Evolutionary conservation across 106 monocot genomes (phyloP), one percentile per base, ranked within the genome.

Genomic region (Platanthera guangdongensis): DNA sequence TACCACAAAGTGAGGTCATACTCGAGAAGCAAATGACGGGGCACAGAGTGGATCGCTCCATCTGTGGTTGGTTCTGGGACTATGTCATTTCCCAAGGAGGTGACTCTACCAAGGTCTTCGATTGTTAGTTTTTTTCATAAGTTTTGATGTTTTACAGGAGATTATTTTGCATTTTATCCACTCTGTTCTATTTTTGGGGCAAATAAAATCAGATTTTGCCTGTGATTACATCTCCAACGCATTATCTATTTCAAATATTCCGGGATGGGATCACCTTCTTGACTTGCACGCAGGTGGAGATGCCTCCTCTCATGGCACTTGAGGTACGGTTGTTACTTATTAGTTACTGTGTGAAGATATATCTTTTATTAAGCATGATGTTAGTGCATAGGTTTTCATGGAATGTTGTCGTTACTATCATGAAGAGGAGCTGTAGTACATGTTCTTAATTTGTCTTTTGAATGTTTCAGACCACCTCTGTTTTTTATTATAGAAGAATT

Each of bases 21-120:
- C 80, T 97, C 53, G 96, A 93, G 91, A 97, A 97, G 76, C 96
- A 97, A 80, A 83, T 94, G 87, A 82, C 85, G 10, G 90, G 81
- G 45, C 96, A 91, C 78, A 67, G 84, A 15, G 93, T 91, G 45
- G 96, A 96, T 80, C 89, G 96, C 8, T 87, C 93, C 72, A 89
- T 96, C 74, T 96, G 96, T 79, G 52, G 64, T 50, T 97, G 96
- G 93, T 97, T 93, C 63, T 93, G 96, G 96, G 86, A 97, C 57
- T 86, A 87, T 68, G 71, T 81, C 46, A 12, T 88, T 47, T 78
- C 89, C 55, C 89, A 87, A 72, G 92, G 88, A 9, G 90, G 90
- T 51, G 90, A 92, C 72, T 74, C 82, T 28, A 86, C 90, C 32
- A 87, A 96, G 87, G 95, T 95, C 55, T 53, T 14, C 48, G 15